Base-by-base conservation (phyloP, 139 green algal species). In the Yamagishiella unicocca region DNA sequence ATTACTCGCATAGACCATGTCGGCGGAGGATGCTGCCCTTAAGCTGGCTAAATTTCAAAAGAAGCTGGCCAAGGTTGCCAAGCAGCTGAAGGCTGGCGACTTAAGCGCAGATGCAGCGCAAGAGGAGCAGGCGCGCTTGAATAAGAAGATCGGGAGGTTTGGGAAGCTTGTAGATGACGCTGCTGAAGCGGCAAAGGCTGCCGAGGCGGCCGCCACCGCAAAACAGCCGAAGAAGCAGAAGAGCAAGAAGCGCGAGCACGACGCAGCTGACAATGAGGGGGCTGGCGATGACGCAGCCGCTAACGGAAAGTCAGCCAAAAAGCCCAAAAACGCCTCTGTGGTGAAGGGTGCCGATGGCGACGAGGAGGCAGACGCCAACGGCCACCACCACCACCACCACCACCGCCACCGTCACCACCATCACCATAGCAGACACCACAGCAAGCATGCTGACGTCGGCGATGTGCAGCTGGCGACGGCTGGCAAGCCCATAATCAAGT, bases 401-500 rank as follows among this genome's bases (percentile, higher is more conserved):
- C 53, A 62, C 2, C 55, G 29, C 68, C 87, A 40, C 62, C 40
- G 40, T 19, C 46, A 77, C 68, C 67, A 62, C 40, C 84, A 88
- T 25, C 87, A 82, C 43, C 89, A 84, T 31, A 80, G 43, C 67
- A 66, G 55, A 43, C 78, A 88, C 68, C 82, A 87, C 37, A 31
- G 68, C 67, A 73, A 82, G 70, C 83, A 88, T 50, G 55, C 66
- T 43, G 50, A 68, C 27, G 94, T 97, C 1, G 95, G 95, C 42
- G 89, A 95, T 87, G 82, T 77, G 8, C 38, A 83, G 22, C 84
- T 96, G 29, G 93, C 94, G 14, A 42, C 77, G 33, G 76, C 24
- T n/a, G 76, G 86, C 27, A 92, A 92, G 29, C 70, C 87, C 6
- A 89, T 97, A 64, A n/a, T 94, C 21, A 96, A 96, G 89, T 66